A percentile compares a stretch with the other conserved stretches of the same genome.
phyloP scores from a whole-genome alignment of 306 rosid genomes.

The Phaseolus lunatus region DNA sequence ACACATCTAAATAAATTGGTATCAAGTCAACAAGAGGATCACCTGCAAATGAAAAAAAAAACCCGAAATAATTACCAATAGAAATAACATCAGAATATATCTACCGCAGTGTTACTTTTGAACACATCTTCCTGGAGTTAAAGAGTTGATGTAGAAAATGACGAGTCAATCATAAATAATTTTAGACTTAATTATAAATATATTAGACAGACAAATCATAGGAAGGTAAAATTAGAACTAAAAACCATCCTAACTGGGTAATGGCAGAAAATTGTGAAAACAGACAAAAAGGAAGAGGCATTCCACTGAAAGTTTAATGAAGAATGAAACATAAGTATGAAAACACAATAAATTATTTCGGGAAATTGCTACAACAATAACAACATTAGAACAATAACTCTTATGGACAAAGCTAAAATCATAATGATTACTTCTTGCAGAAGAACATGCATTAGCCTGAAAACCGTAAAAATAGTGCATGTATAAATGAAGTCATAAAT shows the following conservation, averaged over 20 bases:
- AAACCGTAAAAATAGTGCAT: conserved; percentile 31
- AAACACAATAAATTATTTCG: not conserved
- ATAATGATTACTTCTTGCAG: conserved; percentile 18
- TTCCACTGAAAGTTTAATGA: not conserved
- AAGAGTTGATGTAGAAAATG: conserved; percentile 6
- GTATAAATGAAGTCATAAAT: conserved; percentile 20
- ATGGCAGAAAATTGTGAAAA: no score
- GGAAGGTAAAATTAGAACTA: conserved; percentile 19
- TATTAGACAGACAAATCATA: conserved; percentile 34
- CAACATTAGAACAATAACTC: conserved; percentile 9
- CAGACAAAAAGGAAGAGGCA: not conserved
- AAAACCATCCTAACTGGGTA: no score
- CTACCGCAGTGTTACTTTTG: conserved; percentile 10
- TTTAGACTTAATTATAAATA: conserved; percentile 13
- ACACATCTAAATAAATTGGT: conserved; percentile 87
- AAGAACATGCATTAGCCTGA: conserved; percentile 17
- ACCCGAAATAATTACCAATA: conserved; percentile 33
- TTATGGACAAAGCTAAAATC: conserved; percentile 30
- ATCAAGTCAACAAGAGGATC: conserved; percentile 83
- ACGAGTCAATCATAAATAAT: not conserved
- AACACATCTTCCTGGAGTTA: conserved; percentile 2
- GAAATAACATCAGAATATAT: conserved; percentile 19
- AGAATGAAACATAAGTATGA: conserved; percentile 7
- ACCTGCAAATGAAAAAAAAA: conserved; percentile 63
- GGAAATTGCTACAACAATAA: not conserved